phyloP scores from a whole-genome alignment of 805 yeast genomes.

The Schizosaccharomyces lindneri region DNA sequence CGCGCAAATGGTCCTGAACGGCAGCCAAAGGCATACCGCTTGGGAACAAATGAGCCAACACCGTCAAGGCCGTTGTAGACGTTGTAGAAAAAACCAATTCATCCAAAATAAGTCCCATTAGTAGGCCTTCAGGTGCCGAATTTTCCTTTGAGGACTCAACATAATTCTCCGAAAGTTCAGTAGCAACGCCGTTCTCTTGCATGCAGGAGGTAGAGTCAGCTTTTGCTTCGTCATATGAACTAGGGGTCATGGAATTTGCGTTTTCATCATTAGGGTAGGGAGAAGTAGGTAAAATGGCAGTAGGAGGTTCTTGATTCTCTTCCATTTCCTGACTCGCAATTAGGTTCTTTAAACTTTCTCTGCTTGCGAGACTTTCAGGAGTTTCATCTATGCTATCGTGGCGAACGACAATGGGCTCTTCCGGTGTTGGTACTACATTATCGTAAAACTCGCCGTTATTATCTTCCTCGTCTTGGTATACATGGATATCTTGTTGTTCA shows the following conservation, averaged over 20 bases:
- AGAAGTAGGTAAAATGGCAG: too few relatives aligned
- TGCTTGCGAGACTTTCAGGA: too few relatives aligned
- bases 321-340: too few relatives aligned
- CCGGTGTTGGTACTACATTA: not conserved
- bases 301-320: too few relatives aligned
- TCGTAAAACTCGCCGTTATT: too few relatives aligned
- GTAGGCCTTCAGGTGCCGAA: not conserved
- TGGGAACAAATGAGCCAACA: not conserved
- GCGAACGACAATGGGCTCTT: not conserved
- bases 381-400: not conserved
- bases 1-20: not conserved
- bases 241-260: too few relatives aligned
- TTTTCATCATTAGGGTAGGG: too few relatives aligned
- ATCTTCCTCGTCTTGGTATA: too few relatives aligned
- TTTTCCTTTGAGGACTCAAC: not conserved
- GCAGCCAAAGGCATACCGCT: not conserved
- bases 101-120: not conserved
- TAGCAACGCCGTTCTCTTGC: too few relatives aligned
- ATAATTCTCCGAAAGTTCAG: not conserved
- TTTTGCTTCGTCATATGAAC: too few relatives aligned
- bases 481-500: not conserved
- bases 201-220: too few relatives aligned
- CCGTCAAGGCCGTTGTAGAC: not conserved
- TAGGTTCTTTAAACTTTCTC: too few relatives aligned
- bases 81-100: not conserved